Evolutionary conservation across 768 basidiomycete genomes (phyloP).

Genomic region (Pleurotus giganteus): DNA sequence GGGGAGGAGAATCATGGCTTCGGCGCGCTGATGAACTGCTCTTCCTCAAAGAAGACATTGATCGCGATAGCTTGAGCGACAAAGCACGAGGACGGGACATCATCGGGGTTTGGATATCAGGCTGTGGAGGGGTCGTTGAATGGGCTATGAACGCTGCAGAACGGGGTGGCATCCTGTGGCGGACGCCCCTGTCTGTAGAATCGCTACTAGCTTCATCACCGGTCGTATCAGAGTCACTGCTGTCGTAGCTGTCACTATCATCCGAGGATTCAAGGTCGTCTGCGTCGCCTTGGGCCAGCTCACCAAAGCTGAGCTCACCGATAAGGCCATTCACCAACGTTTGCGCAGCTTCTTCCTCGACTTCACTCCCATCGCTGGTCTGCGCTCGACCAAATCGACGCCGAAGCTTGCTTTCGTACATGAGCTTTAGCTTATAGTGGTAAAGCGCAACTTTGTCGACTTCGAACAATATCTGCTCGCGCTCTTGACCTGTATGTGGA

Average conservation of each 20-base stretch:
- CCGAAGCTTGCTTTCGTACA: constrained; percentile 91
- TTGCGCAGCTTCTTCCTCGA: constrained; percentile 82
- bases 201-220: constrained; percentile 20
- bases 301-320: constrained; percentile 78
- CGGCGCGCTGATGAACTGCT: constrained; percentile 21
- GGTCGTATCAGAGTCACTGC: constrained; percentile 38
- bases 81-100: constrained; percentile 25
- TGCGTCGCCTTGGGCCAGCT: constrained; percentile 74
- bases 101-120: not conserved
- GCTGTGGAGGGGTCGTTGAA: constrained; percentile 14
- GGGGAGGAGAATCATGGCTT: constrained; percentile 37
- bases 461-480: constrained; percentile 76
- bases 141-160: constrained; percentile 13
- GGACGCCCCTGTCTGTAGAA: constrained; percentile 13
- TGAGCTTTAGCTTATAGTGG: constrained; percentile 91
- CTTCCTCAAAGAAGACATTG: constrained; percentile 34
- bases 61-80: constrained; percentile 47
- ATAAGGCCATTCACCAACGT: constrained; percentile 80
- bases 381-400: constrained; percentile 72
- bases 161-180: constrained; percentile 1
- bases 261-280: constrained; percentile 72
- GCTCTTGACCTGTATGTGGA: constrained; percentile 77
- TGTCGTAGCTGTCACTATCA: constrained; percentile 42
- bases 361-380: constrained; percentile 34
- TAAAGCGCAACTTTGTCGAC: constrained; percentile 88